Evolutionary conservation across 306 rosid species (phyloP).

Genomic region (Lathyrus aphaca): DNA sequence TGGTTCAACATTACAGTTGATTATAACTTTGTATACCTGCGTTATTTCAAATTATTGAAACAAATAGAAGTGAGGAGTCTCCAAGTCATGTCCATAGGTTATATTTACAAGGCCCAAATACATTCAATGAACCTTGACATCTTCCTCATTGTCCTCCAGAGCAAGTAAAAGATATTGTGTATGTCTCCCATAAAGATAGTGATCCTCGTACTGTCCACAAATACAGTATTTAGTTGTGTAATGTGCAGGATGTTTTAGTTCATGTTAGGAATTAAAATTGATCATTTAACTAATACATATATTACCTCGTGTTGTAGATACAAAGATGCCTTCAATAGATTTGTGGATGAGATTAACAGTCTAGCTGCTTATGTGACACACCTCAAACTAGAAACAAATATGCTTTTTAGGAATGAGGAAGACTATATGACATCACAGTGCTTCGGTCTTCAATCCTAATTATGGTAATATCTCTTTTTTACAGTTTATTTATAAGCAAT

Average conservation of each 20-base stretch:
- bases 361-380: constrained; percentile 83
- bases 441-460: too few species aligned
- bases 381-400: too few species aligned
- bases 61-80: too few species aligned
- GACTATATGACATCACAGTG: too few species aligned
- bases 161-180: constrained; percentile 94
- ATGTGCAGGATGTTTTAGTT: constrained; percentile 32
- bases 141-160: constrained; percentile 95
- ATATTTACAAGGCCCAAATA: constrained; percentile 99
- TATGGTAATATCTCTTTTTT: too few species aligned
- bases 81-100: too few species aligned
- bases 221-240: constrained; percentile 20
- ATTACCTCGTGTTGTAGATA: too few species aligned
- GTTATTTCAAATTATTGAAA: constrained; percentile 71
- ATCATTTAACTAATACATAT: too few species aligned
- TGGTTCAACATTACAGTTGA: constrained; percentile 16
- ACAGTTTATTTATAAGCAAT: too few species aligned
- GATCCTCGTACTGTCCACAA: constrained; percentile 27
- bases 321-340: constrained; percentile 88
- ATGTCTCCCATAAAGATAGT: constrained; percentile 49
- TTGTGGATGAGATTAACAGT: constrained; percentile 90
- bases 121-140: constrained; percentile 96
- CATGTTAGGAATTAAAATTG: too few species aligned
- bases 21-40: constrained; percentile 34
- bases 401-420: too few species aligned